Conservation (phyloP, 2,329 filamentous ascomycete genomes). For the Scytalidium lignicola region DNA sequence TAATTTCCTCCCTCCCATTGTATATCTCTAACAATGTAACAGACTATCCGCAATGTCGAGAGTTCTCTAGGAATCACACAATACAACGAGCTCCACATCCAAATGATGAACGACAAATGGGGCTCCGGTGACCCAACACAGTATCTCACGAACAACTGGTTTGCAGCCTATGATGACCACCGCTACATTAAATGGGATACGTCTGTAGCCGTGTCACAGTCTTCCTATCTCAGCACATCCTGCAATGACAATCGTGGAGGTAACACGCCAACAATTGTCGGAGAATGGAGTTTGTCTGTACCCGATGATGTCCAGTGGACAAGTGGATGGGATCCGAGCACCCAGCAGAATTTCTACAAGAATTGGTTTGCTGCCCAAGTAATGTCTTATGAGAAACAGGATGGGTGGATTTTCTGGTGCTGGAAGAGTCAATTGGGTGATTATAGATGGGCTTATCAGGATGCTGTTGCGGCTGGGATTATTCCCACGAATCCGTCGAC, state of each 20-base stretch:
- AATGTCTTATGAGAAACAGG: slow-evolving; percentile 45
- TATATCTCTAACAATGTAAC: slow-evolving; percentile 3
- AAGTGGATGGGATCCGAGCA: slow-evolving; percentile 36
- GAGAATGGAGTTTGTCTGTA: slow-evolving; percentile 53
- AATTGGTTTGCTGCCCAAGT: slow-evolving; percentile 54
- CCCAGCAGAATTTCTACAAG: slow-evolving; percentile 44
- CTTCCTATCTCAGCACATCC: slow-evolving; percentile 44
- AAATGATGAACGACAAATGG: slow-evolving; percentile 49
- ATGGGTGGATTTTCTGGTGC: slow-evolving; percentile 56
- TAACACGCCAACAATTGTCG: slow-evolving; percentile 44
- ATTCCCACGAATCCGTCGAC: slow-evolving; percentile 27
- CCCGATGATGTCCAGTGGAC: slow-evolving; percentile 42
- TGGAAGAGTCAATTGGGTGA: slow-evolving; percentile 48
- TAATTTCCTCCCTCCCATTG: too few relatives aligned
- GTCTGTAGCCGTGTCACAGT: slow-evolving; percentile 36
- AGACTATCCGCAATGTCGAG: slow-evolving; percentile 46
- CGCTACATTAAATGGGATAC: slow-evolving; percentile 52
- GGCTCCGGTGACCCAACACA: slow-evolving; percentile 48
- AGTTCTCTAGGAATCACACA: slow-evolving; percentile 34
- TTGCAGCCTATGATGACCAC: slow-evolving; percentile 29
- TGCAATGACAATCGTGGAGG: slow-evolving; percentile 40
- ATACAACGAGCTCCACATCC: slow-evolving; percentile 46
- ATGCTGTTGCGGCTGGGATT: slow-evolving; percentile 34
- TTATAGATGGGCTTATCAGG: slow-evolving; percentile 45
- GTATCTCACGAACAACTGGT: slow-evolving; percentile 30